Base-by-base conservation (phyloP, 2,329 filamentous ascomycete genomes). In the Arachnomyces sp. region DNA sequence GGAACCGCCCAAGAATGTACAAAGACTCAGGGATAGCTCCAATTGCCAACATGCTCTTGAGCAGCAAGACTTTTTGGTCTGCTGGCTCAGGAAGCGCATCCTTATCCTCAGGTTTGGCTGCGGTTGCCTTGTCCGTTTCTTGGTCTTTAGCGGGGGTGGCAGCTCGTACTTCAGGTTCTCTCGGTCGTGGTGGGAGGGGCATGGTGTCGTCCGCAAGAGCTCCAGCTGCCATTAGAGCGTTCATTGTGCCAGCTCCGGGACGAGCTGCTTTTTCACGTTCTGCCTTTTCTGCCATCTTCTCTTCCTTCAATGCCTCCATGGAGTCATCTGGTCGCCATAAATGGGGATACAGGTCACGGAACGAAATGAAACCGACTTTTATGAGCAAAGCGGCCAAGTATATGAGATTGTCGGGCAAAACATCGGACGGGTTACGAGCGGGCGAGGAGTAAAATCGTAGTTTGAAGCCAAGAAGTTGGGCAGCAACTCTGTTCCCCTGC, bases 381-480 rank as follows among this genome's bases (percentile, higher is more conserved):
- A 98, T 89, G 21, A 98, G 76, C 28, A 96, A 75, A 1, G 92
- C 89, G 0, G 89, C 84, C 13, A 98, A 75, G 51, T 92, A 94
- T 21, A 96, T 86, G 3, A 98, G 73, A 52, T 98, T 98, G 30
- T 92, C 86, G 0, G 92, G 92, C 2, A 96, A 72, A 2, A 81
- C 73, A 54, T 96, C 92, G 1, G 75, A 70, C 39, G 80, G 75
- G 44, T 86, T 79, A 41, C 90, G 78, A 28, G 84, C 80, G 18
- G 81, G 72, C 0, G 87, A 93, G 31, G 86, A 84, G 57, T 98
- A 98, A 62, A 95, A 98, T 11, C 86, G 85, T 37, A 98, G 75
- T 64, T 98, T 98, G 73, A 98, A 98, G 3, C 92, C 92, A 11
- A 98, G 79, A 3, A 98, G 75, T 59, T 96, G 92, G 21, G 93